Evolutionary conservation across 2,329 filamentous ascomycete genomes (phyloP).

Genomic region (Apiospora pterosperma): DNA sequence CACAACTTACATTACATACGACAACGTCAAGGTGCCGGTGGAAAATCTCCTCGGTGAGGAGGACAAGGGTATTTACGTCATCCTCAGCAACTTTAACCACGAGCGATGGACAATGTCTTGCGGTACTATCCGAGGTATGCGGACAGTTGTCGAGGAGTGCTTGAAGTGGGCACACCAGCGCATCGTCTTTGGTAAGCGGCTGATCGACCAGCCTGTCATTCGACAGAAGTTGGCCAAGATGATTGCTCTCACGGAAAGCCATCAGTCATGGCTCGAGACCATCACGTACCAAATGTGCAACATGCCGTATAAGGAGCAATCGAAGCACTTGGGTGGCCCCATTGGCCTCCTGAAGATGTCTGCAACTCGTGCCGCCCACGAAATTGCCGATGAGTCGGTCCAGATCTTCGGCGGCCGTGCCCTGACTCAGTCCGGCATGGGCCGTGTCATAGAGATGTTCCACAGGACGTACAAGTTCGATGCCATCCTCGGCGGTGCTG

Average conservation of each 20-base stretch:
- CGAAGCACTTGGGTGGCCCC: constrained; percentile 71
- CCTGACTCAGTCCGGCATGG: constrained; percentile 80
- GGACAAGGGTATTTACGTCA: constrained; percentile 81
- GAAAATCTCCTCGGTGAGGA: constrained; percentile 76
- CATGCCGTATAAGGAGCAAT: constrained; percentile 76
- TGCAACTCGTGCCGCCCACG: constrained; percentile 72
- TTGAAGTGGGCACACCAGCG: constrained; percentile 88
- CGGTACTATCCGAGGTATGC: constrained; percentile 33
- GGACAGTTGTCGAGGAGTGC: constrained; percentile 59
- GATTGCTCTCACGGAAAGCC: constrained; percentile 78
- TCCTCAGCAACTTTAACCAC: constrained; percentile 86
- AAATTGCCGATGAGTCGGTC: constrained; percentile 78
- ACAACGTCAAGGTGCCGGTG: constrained; percentile 81
- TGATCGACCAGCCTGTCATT: constrained; percentile 81
- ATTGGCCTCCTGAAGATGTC: constrained; percentile 82
- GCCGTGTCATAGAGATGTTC: constrained; percentile 78
- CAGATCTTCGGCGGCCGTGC: constrained; percentile 85
- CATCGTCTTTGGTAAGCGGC: constrained; percentile 76
- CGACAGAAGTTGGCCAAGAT: constrained; percentile 84
- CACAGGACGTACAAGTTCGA: constrained; percentile 82
- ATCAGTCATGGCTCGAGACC: constrained; percentile 80
- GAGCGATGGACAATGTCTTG: constrained; percentile 76
- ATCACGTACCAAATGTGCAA: constrained; percentile 87
- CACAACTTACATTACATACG: constrained; percentile 77
- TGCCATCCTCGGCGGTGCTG: constrained; percentile 73